Evolutionary conservation across 2,329 filamentous ascomycete genomes (phyloP).

Genomic region (Samsoniella hepiali): DNA sequence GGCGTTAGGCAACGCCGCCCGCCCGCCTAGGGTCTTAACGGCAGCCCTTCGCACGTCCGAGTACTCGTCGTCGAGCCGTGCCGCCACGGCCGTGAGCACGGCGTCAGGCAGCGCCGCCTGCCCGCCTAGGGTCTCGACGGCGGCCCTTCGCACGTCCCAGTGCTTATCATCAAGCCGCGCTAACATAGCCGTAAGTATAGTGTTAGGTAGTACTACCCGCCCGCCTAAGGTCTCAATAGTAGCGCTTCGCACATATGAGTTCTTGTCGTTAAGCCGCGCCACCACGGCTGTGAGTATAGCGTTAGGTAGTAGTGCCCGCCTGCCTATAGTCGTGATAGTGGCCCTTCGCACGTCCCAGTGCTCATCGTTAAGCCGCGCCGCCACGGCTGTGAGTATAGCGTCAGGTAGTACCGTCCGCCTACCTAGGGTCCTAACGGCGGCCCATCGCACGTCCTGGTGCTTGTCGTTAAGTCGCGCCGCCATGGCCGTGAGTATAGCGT

Average conservation of each 20-base stretch:
- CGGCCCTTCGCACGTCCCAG: background rate
- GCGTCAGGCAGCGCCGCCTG: conserved; percentile 12
- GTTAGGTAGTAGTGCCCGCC: too few species aligned
- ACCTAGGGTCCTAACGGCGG: background rate
- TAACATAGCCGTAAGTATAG: background rate
- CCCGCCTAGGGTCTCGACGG: conserved; percentile 5
- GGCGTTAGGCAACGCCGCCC: background rate
- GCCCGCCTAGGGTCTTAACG: background rate
- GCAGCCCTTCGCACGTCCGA: background rate
- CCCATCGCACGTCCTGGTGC: background rate
- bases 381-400: too few species aligned
- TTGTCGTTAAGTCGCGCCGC: background rate
- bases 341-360: too few species aligned
- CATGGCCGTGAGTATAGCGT: background rate
- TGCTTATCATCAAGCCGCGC: background rate
- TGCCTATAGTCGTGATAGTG: too few species aligned
- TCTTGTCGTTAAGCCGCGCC: too few species aligned
- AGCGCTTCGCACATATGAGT: too few species aligned
- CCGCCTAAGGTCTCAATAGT: too few species aligned
- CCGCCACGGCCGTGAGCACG: background rate
- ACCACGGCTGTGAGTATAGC: too few species aligned
- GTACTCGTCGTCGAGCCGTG: background rate
- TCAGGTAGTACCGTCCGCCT: too few species aligned
- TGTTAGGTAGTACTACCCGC: background rate
- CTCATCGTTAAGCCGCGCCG: too few species aligned